A percentile compares a stretch with the other conserved stretches of the same genome.
Conservation (phyloP, 192 early-diverging fungal species). For the Hyaloraphidium curvatum region DNA sequence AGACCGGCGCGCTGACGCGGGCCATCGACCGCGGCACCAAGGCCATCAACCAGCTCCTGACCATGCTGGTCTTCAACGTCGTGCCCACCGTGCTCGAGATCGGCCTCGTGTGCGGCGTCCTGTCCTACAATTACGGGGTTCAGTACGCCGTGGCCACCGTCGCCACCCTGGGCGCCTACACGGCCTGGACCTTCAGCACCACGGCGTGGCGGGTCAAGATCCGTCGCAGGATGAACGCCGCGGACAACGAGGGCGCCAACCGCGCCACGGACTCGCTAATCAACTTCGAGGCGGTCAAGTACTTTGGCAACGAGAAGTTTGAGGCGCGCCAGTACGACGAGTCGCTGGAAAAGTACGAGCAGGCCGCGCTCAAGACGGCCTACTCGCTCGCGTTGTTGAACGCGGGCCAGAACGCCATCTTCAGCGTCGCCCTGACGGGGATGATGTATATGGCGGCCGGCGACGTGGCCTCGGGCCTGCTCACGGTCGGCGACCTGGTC, state of each 20-base stretch:
- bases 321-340: slow-evolving; percentile 79
- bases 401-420: slow-evolving; percentile 88
- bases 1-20: slow-evolving; percentile 90
- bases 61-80: slow-evolving; percentile 87
- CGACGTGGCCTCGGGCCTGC: slow-evolving; percentile 50
- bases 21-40: slow-evolving; percentile 90
- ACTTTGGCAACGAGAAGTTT: slow-evolving; percentile 84
- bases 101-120: slow-evolving; percentile 79
- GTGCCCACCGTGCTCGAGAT: slow-evolving; percentile 91
- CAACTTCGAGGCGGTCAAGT: slow-evolving; percentile 96
- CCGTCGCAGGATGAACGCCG: slow-evolving; percentile 80
- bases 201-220: slow-evolving; percentile 76
- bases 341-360: slow-evolving; percentile 77
- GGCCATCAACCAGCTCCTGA: slow-evolving; percentile 92
- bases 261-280: slow-evolving; percentile 88
- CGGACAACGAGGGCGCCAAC: slow-evolving; percentile 88
- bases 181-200: slow-evolving; percentile 36
- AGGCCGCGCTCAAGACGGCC: slow-evolving; percentile 76
- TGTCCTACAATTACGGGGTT: slow-evolving; percentile 45
- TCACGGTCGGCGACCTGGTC: slow-evolving; percentile 95
- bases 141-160: slow-evolving; percentile 53
- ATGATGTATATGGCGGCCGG: slow-evolving; percentile 96
- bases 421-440: slow-evolving; percentile 69
- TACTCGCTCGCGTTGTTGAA: slow-evolving; percentile 80
- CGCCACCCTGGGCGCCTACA: slow-evolving; percentile 34